These are phyloP conservation scores for Volvox carteri DNA, from an alignment of 163 green algal genomes.

Conservation along the genomic window DNA sequence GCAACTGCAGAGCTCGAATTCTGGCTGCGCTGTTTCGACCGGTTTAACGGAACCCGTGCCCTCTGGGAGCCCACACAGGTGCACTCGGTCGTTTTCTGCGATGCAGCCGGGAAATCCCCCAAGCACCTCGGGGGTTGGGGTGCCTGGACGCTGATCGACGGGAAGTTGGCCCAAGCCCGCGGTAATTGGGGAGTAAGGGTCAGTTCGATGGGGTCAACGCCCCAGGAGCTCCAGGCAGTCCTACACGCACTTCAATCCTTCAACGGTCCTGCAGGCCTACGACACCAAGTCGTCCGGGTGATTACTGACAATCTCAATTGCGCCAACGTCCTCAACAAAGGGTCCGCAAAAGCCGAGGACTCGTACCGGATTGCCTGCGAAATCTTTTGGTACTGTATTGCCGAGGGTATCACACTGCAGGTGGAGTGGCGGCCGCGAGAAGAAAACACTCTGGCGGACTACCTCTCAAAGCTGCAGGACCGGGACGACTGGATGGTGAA, in stretches of 20 bases:
- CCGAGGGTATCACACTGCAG: neutral
- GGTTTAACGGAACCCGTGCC: too few species aligned
- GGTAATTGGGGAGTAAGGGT: neutral
- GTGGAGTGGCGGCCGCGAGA: constrained; percentile 21
- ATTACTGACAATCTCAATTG: constrained; percentile 32
- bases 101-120: constrained; percentile 5
- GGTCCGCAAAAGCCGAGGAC: neutral
- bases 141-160: constrained; percentile 25
- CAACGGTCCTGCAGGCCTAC: neutral
- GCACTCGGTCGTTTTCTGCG: too few species aligned
- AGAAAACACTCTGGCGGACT: constrained; percentile 21
- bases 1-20: constrained; percentile 15
- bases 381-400: constrained; percentile 28
- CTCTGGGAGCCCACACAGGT: neutral
- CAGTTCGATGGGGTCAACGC: constrained; percentile 1
- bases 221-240: constrained; percentile 18
- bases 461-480: constrained; percentile 3
- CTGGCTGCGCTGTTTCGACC: constrained; percentile 25
- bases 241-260: constrained; percentile 6
- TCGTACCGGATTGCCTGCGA: neutral
- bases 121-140: constrained; percentile 16
- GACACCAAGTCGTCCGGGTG: neutral
- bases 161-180: too few species aligned
- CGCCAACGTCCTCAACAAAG: constrained; percentile 41
- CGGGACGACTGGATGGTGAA: constrained; percentile 26